Base-by-base conservation (phyloP, 2,329 filamentous ascomycete species). In the Thelonectria rubi region DNA sequence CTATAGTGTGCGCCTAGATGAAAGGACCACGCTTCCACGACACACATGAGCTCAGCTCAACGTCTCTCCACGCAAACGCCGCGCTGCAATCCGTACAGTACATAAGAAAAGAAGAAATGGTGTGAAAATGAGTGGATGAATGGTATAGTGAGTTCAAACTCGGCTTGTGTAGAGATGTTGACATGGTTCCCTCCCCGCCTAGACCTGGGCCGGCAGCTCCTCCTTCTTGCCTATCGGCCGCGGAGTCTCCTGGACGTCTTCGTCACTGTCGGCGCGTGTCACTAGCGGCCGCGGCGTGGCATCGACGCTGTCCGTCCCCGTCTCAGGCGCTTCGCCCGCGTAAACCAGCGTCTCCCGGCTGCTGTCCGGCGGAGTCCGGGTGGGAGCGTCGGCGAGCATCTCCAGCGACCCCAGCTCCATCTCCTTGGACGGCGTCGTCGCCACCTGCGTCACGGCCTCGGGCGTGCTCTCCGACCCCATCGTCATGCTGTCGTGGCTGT, bases 401-500 rank as follows among this genome's bases (percentile, higher is more conserved):
- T 68, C 69, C 21, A 78, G 64, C 9, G 74, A 53, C 12, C 74
- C 76, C 52, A 71, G 68, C 63, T 70, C 73, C 58, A 75, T 63
- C 60, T 83, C 81, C 43, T 78, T 78, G 2, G 77, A 80, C 1
- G 84, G 82, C 15, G 82, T 85, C 9, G 80, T 83, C 45, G 72
- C 75, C 12, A 83, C 80, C 69, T 84, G 81, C 3, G 83, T 84
- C n/a, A 79, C 75, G n/a, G 81, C 80, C 65, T 85, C 84, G 1
- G 80, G 75, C 14, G 80, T 81, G 66, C 78, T 81, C 48, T 86
- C 84, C 3, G 84, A 83, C 11, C 78, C 76, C 12, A 84, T 54
- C 1, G 81, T 81, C 56, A 92, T 86, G 72, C 94, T 97, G 50
- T 96, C 94, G 70, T 94, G 91, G 73, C 93, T 97, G 75, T 97